phyloP scores from a whole-genome alignment of 2,329 filamentous ascomycete species.

The Fusarium heterosporum region DNA sequence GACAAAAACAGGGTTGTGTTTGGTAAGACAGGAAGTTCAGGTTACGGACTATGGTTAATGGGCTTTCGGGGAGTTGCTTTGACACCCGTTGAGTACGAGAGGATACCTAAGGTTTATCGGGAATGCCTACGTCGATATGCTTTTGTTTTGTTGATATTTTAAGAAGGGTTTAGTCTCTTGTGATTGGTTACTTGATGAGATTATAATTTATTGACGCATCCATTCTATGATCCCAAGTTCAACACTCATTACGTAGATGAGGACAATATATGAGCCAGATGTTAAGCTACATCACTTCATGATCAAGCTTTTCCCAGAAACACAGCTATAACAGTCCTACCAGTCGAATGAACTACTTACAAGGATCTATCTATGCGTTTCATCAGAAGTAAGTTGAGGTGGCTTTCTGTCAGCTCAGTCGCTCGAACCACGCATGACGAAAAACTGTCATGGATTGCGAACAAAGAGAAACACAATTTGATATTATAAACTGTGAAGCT shows the following conservation, averaged over 20 bases:
- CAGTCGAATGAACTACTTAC: neutral
- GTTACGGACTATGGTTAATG: slow-evolving; percentile 15
- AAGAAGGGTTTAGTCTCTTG: neutral
- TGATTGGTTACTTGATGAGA: neutral
- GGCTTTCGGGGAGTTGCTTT: slow-evolving; percentile 23
- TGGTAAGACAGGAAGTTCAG: neutral
- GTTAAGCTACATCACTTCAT: neutral
- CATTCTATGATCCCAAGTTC: neutral
- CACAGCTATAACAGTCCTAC: neutral
- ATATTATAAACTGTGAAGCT: neutral
- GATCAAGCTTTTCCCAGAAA: neutral
- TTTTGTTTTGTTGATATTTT: neutral
- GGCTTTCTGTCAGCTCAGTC: too few relatives aligned
- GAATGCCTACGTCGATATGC: slow-evolving; percentile 2
- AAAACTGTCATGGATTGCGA: too few relatives aligned
- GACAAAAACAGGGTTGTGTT: slow-evolving; percentile 5
- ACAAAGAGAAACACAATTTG: neutral
- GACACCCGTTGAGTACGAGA: slow-evolving; percentile 12
- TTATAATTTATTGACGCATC: neutral
- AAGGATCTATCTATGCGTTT: neutral
- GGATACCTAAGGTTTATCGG: slow-evolving; percentile 7
- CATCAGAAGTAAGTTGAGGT: too few relatives aligned
- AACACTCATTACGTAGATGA: neutral
- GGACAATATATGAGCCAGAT: neutral
- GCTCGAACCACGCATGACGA: too few relatives aligned